Evolutionary conservation across 139 green algal species (phyloP), one percentile per base, ranked within the genome.

Genomic region (Eudorina sp.): DNA sequence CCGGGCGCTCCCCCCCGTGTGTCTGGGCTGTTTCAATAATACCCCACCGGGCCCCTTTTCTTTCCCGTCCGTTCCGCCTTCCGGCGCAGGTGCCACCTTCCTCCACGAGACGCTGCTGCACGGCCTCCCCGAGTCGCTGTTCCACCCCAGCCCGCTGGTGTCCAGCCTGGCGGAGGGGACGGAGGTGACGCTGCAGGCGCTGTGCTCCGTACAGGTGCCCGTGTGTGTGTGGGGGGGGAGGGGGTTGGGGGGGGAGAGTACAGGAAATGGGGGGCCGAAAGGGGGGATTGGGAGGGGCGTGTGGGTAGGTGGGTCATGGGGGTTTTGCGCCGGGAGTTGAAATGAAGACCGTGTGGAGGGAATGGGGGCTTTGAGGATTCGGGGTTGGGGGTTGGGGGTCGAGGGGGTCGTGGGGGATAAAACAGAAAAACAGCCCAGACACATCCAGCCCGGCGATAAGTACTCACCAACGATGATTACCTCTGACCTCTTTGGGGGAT

Each of bases 51-150:
- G 55, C 7, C 8, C 55, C 23, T 66, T 66, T 5, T 66, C 8
- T 66, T 66, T 74, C 29, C 27, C 3, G 34, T 43, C 64, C 4
- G 36, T 41, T 27, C 64, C 14, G 27, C 68, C 29, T 45, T 40
- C 16, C 40, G 31, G 2, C 40, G 16, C 3, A 93, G 90, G 68
- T 36, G 88, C 80, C 18, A n/a, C 70, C 41, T 62, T 92, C n/a
- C 66, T 94, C 40, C 75, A 89, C 53, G 72, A 91, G 43, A 70
- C 92, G 14, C 70, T 94, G 27, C 41, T 40, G 36, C 79, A 90
- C 88, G 70, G 84, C 27, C 78, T 94, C 40, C 92, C 92, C 13
- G 92, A 94, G 60, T 89, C 74, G 31, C 89, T 94, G 29, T 91
- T 93, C 46, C 27, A 31, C 51, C 78, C 85, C 3, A 79, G 23